Evolutionary conservation across 108 stramenopile species (phyloP), one percentile per base, ranked within the genome.

Genomic region (Craspedostauros australis): DNA sequence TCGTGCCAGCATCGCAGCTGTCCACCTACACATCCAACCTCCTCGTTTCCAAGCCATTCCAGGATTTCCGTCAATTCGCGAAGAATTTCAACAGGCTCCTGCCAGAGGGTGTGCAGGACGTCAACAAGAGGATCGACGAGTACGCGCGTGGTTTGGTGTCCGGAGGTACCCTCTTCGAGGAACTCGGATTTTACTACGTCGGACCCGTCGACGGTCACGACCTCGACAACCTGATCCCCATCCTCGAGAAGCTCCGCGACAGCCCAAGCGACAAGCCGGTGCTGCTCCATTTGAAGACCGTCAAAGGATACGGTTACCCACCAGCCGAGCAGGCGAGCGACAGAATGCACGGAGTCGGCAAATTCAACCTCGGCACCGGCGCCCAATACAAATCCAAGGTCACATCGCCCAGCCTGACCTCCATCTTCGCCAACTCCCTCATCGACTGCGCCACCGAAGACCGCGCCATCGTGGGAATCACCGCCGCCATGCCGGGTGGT

Each of bases 191-290:
- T 77, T 97, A 93, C 75, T 97, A 97, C 80, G 92, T 97, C 16
- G 96, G 96, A 3, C 96, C 96, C 19, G 89, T 97, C 22, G 96
- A 97, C 76, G 96, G 95, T 18, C 96, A 97, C 62, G 96, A 97
- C 75, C 56, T 97, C 58, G 93, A 94, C 51, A 97, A 94, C 72
- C 68, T 97, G 70, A 81, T 97, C 24, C 96, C 94, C 39, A 97
- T 97, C 48, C 64, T 97, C 24, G 92, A 94, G 65, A 95, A 96
- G 46, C 76, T 97, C 26, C 74, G 93, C 8, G 93, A 94, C 59
- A 75, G 69, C 32, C 76, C 73, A 29, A 72, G 50, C 64, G 76
- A 70, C 76, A 94, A 94, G 58, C 94, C 94, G 11, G 94, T 97
- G 22, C 62, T 97, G 48, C 79, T 97, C 24, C 96, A 97, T 54